Base-by-base conservation (phyloP, 495 filamentous ascomycete genomes). In the Neurospora sp. region DNA sequence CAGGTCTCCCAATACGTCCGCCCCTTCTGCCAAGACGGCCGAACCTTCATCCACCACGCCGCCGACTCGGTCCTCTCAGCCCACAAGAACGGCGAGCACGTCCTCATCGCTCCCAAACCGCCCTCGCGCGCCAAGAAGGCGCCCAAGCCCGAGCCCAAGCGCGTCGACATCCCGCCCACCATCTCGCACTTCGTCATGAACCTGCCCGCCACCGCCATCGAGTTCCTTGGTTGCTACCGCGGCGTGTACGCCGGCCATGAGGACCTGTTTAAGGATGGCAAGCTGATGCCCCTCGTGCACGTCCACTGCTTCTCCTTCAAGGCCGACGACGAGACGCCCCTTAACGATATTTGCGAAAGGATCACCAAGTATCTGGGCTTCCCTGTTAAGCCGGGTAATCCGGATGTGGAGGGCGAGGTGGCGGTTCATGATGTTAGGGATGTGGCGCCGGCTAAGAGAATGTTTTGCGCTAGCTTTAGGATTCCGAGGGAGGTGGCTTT, bases 111-210 rank as follows among this genome's bases (percentile, higher is more conserved):
- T 37, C 78, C 75, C 69, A 87, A 87, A 75, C 73, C 75, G 23
- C 82, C 80, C 44, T 83, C 82, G 76, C 39, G 74, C 74, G 73
- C 72, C 80, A 74, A 76, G 14, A 78, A 78, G 72, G 80, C 79
- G 27, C 79, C 81, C 7, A 70, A 74, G 12, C 81, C 79, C 8
- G 77, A 83, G 16, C 84, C 84, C 16, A 82, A 80, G 31, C 82
- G 83, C 69, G 81, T 88, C 70, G 84, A 86, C 39, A 81, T 88
- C 39, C 92, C 91, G 4, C 87, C 89, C 0, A 88, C 91, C 35
- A 93, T 98, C 80, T 85, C 88, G 38, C 96, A 99, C 84, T 98
- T 93, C 79, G 91, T 98, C 71, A 96, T 99, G 91, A 99, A 99
- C 81, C 92, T 99, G 5, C 96, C 96, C 10, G 96, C 94, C 6